phyloP scores from a whole-genome alignment of 768 basidiomycete genomes.

The Stropharia rugosoannulata region DNA sequence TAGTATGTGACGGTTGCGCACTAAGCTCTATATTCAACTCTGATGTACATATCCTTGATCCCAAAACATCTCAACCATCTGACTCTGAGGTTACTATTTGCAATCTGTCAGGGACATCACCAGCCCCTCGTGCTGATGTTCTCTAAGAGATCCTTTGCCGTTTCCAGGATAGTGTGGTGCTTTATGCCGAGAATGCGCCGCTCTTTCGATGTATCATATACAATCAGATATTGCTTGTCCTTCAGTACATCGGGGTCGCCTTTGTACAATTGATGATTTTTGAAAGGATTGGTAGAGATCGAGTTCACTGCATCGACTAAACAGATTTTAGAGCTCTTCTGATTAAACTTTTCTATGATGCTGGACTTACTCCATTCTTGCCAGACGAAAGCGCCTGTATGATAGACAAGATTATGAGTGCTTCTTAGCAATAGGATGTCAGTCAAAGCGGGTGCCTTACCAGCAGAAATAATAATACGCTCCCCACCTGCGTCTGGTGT shows the following conservation, averaged over 20 bases:
- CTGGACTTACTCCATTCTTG: slow-evolving; percentile 38
- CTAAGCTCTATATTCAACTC: too few species aligned
- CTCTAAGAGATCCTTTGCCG: slow-evolving; percentile 27
- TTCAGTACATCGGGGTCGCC: slow-evolving; percentile 26
- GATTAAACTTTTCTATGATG: background rate
- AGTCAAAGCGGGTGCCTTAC: slow-evolving; percentile 14
- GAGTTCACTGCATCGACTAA: slow-evolving; percentile 33
- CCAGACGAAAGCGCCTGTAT: slow-evolving; percentile 26
- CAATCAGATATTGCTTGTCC: slow-evolving; percentile 16
- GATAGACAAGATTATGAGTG: background rate
- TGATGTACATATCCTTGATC: background rate
- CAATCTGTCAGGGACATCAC: slow-evolving; percentile 12
- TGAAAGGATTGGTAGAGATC: slow-evolving; percentile 20
- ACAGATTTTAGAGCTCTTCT: background rate
- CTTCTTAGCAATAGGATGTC: too few species aligned
- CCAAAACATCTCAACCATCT: background rate
- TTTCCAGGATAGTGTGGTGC: slow-evolving; percentile 28
- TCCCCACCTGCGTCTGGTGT: slow-evolving; percentile 52
- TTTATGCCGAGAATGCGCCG: slow-evolving; percentile 29
- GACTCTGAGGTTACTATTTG: too few species aligned
- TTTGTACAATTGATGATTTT: slow-evolving; percentile 18
- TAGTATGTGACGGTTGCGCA: too few species aligned
- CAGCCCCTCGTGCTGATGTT: slow-evolving; percentile 31
- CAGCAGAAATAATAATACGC: slow-evolving; percentile 48
- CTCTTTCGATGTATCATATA: slow-evolving; percentile 27